Percentiles rank a stretch among this genome's conserved stretches.
Evolutionary conservation across 306 rosid genomes (phyloP).

Genomic region (Cercis canadensis): DNA sequence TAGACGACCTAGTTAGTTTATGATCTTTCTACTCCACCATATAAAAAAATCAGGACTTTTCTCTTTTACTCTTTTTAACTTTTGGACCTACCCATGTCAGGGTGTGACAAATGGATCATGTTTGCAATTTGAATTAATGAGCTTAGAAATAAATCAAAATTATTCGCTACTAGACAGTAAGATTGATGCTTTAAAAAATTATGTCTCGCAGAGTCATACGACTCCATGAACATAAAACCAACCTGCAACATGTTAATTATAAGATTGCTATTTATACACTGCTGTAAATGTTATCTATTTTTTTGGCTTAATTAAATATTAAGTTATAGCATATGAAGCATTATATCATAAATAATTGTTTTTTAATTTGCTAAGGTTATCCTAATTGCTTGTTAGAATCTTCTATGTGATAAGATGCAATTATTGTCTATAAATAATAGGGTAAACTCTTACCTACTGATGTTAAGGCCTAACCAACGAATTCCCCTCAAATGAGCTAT

Average conservation of each 20-base stretch:
- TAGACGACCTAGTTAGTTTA: neutral
- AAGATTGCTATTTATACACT: neutral
- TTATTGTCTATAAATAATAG: conserved; percentile 29
- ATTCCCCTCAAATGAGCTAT: conserved; percentile 41
- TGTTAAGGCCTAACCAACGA: conserved; percentile 63
- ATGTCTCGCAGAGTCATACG: too few relatives aligned
- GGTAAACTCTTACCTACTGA: conserved; percentile 55
- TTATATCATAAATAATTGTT: conserved; percentile 23
- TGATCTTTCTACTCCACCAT: neutral
- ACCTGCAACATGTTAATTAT: too few relatives aligned
- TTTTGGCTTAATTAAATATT: conserved; percentile 10
- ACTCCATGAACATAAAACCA: too few relatives aligned
- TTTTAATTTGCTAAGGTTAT: conserved; percentile 5
- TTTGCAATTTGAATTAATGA: conserved; percentile 5
- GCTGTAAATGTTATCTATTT: neutral
- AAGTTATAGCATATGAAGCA: conserved; percentile 1
- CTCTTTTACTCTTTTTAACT: neutral
- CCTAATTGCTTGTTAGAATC: conserved; percentile 23
- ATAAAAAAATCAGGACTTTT: neutral
- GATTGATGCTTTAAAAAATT: too few relatives aligned
- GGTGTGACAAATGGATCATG: neutral
- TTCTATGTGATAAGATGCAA: conserved; percentile 15
- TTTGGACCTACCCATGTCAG: conserved; percentile 23
- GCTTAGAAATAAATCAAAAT: neutral
- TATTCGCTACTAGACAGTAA: neutral